A percentile compares a stretch with the other conserved stretches of the same genome.
phyloP scores from a whole-genome alignment of 2,329 filamentous ascomycete genomes.

The Cordyceps tenuipes region DNA sequence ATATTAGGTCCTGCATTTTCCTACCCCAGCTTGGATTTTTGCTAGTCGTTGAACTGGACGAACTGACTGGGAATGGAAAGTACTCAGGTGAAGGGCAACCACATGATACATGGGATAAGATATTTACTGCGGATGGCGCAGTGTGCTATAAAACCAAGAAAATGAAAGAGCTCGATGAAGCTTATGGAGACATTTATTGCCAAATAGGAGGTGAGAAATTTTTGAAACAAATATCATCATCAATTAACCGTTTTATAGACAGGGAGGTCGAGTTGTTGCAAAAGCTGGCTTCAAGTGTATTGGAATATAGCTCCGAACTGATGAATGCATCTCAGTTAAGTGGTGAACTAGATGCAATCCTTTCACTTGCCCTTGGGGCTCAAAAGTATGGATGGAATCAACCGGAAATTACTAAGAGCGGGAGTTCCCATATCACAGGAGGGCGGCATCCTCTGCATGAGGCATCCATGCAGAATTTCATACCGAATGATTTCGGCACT shows the following conservation, averaged over 20 bases:
- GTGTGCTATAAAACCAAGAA: slow-evolving; percentile 81
- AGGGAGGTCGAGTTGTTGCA: slow-evolving; percentile 86
- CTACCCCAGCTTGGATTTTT: slow-evolving; percentile 90
- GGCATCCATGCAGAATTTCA: slow-evolving; percentile 67
- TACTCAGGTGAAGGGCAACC: slow-evolving; percentile 53
- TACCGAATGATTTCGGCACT: slow-evolving; percentile 73
- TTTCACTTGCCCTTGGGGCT: slow-evolving; percentile 73
- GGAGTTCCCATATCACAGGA: slow-evolving; percentile 63
- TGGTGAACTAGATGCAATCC: slow-evolving; percentile 77
- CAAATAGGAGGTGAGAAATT: slow-evolving; percentile 61
- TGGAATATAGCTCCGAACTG: slow-evolving; percentile 61
- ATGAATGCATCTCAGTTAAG: slow-evolving; percentile 66
- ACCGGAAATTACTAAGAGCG: slow-evolving; percentile 62
- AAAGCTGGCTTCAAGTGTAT: slow-evolving; percentile 59
- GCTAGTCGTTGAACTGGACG: slow-evolving; percentile 55
- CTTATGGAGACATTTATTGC: slow-evolving; percentile 78
- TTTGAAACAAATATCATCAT: background rate
- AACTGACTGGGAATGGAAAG: slow-evolving; percentile 44
- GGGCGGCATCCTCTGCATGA: slow-evolving; percentile 87
- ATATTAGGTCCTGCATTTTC: slow-evolving; percentile 70
- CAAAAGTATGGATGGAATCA: slow-evolving; percentile 61
- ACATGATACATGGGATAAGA: slow-evolving; percentile 63
- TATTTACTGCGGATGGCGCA: slow-evolving; percentile 62
- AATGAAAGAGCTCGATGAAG: slow-evolving; percentile 72
- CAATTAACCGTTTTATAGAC: slow-evolving; percentile 41